Percentiles rank a stretch among this genome's conserved stretches.
Conservation (phyloP, 345 rosid species). For the Corymbia maculata region DNA sequence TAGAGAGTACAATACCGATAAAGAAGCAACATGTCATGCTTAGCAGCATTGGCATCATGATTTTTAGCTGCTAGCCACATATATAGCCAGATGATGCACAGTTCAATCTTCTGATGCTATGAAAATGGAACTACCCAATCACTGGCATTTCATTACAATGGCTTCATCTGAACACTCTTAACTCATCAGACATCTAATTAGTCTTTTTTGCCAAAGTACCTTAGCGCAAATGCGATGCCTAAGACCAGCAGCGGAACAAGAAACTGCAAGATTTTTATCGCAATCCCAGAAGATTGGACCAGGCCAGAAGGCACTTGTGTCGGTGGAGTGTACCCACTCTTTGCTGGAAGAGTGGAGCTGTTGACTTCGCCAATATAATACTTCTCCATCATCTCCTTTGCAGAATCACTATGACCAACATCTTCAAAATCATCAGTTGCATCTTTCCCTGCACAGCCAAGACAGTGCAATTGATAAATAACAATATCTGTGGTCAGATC, state of each 20-base stretch:
- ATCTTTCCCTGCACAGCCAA: conserved; percentile 45
- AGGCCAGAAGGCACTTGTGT: not conserved
- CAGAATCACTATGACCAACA: conserved; percentile 63
- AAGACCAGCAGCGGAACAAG: conserved; percentile 56
- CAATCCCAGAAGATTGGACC: conserved; percentile 10
- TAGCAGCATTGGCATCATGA: not conserved
- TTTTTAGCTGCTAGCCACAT: not conserved
- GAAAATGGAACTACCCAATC: not conserved
- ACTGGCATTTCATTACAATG: not conserved
- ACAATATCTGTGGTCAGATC: not conserved
- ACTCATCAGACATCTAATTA: not conserved
- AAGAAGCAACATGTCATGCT: not conserved
- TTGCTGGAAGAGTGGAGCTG: conserved; percentile 32
- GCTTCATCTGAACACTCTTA: not conserved
- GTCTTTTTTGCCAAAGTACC: conserved; percentile 29
- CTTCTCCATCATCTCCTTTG: conserved; percentile 50
- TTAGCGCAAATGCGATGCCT: conserved; percentile 50
- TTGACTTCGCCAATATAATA: conserved; percentile 61
- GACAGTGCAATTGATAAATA: not conserved
- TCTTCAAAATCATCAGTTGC: conserved; percentile 74
- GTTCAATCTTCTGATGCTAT: not conserved
- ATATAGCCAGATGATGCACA: not conserved
- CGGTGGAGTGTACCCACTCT: conserved; percentile 19
- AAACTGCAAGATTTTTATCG: conserved; percentile 34
- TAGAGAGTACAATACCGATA: not conserved